These are phyloP conservation scores for Pichia phayaonensis DNA, from an alignment of 805 yeast species.

Conservation along the genomic window DNA sequence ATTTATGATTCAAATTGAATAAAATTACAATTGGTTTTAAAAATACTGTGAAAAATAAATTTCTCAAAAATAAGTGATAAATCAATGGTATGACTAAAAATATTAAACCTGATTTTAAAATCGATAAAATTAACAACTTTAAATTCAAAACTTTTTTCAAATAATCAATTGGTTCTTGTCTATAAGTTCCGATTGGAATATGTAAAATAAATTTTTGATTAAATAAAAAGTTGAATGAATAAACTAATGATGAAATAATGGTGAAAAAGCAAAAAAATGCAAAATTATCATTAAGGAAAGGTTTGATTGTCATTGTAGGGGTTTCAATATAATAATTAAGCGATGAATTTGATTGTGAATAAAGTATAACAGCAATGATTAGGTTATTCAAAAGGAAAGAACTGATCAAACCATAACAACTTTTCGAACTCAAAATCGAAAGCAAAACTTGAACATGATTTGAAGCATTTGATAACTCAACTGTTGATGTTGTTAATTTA, in stretches of 20 bases:
- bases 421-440: constrained; percentile 19
- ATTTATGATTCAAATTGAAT: constrained; percentile 31
- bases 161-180: constrained; percentile 32
- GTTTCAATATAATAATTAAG: constrained; percentile 25
- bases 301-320: constrained; percentile 33
- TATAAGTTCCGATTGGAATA: constrained; percentile 36
- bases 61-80: constrained; percentile 33
- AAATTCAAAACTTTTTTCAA: constrained; percentile 11
- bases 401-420: constrained; percentile 15
- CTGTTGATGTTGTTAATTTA: constrained; percentile 22
- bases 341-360: constrained; percentile 15
- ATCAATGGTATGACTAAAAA: constrained; percentile 25
- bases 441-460: constrained; percentile 21
- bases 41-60: constrained; percentile 34
- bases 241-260: constrained; percentile 34
- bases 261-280: constrained; percentile 45
- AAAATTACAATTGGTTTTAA: constrained; percentile 25
- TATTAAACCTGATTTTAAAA: constrained; percentile 32
- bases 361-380: constrained; percentile 14
- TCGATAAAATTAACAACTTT: constrained; percentile 22
- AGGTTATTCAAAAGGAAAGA: constrained; percentile 20
- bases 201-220: constrained; percentile 49
- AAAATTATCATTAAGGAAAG: constrained; percentile 36
- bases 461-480: constrained; percentile 20
- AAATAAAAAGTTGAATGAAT: constrained; percentile 42